Conservation (phyloP, 768 basidiomycete species). For the Leccinum subgranulosum region DNA sequence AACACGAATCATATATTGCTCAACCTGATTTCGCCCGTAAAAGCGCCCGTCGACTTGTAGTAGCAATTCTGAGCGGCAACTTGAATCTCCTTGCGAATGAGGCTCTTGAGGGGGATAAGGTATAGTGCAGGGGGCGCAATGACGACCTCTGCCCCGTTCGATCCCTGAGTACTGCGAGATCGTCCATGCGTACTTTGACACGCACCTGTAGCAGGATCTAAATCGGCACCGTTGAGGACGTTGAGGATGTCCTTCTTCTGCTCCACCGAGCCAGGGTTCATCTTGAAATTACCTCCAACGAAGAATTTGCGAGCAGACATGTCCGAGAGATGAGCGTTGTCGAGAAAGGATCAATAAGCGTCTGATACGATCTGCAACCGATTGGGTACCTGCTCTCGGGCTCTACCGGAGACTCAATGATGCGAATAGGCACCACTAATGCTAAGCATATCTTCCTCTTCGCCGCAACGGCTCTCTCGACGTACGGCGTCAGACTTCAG, state of each 20-base stretch:
- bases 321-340: background rate
- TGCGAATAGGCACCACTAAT: too few species aligned
- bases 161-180: constrained; percentile 9
- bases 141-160: constrained; percentile 68
- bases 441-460: too few species aligned
- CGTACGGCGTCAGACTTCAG: too few species aligned
- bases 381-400: background rate
- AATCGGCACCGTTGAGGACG: constrained; percentile 70
- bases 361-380: constrained; percentile 1
- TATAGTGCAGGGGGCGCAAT: constrained; percentile 91
- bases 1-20: constrained; percentile 17
- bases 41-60: constrained; percentile 81
- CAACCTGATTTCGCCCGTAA: constrained; percentile 95
- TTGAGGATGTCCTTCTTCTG: constrained; percentile 65
- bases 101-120: constrained; percentile 66
- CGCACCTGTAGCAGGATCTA: constrained; percentile 77
- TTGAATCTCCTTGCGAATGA: constrained; percentile 63
- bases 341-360: background rate
- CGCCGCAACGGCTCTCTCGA: too few species aligned
- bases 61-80: constrained; percentile 93
- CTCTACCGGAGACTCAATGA: constrained; percentile 5
- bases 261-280: constrained; percentile 76
- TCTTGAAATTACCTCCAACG: constrained; percentile 98
- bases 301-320: constrained; percentile 71
- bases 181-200: background rate